Evolutionary conservation across 2,329 filamentous ascomycete species (phyloP).

Genomic region (Ilyonectria destructans): DNA sequence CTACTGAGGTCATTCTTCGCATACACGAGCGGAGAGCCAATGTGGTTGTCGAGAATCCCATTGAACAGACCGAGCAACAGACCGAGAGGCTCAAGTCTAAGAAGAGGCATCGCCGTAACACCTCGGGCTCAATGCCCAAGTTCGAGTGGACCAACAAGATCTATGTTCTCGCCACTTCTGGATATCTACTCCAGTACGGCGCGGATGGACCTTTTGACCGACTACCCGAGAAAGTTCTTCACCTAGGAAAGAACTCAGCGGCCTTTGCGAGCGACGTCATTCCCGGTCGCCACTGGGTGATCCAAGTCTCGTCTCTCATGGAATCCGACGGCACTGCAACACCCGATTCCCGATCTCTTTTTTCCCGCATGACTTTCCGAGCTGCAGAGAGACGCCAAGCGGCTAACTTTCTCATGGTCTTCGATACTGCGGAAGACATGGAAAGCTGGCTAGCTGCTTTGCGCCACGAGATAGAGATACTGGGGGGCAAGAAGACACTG

Average conservation of each 20-base stretch:
- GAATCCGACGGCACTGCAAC: conserved; percentile 70
- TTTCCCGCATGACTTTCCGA: conserved; percentile 77
- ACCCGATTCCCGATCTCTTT: conserved; percentile 72
- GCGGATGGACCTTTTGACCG: conserved; percentile 80
- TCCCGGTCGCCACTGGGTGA: conserved; percentile 84
- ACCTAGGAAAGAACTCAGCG: conserved; percentile 81
- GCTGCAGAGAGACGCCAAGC: conserved; percentile 68
- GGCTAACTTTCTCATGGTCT: conserved; percentile 79
- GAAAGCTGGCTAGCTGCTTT: conserved; percentile 81
- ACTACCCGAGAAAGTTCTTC: conserved; percentile 81
- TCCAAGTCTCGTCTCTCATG: conserved; percentile 80
- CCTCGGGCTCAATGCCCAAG: conserved; percentile 59
- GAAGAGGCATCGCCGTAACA: conserved; percentile 65
- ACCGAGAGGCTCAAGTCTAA: conserved; percentile 57
- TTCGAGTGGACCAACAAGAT: conserved; percentile 81
- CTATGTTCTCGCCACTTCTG: conserved; percentile 80
- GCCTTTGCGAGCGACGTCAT: conserved; percentile 87
- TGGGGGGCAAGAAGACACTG: conserved; percentile 77
- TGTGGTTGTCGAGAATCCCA: conserved; percentile 38
- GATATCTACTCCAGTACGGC: conserved; percentile 82
- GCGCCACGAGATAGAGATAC: conserved; percentile 78
- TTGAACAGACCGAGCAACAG: conserved; percentile 35
- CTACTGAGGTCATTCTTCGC: conserved; percentile 79
- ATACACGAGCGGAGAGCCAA: conserved; percentile 67
- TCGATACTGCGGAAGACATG: conserved; percentile 82